Conservation (phyloP, 2,329 filamentous ascomycete species). For the Aspergillus sp. region DNA sequence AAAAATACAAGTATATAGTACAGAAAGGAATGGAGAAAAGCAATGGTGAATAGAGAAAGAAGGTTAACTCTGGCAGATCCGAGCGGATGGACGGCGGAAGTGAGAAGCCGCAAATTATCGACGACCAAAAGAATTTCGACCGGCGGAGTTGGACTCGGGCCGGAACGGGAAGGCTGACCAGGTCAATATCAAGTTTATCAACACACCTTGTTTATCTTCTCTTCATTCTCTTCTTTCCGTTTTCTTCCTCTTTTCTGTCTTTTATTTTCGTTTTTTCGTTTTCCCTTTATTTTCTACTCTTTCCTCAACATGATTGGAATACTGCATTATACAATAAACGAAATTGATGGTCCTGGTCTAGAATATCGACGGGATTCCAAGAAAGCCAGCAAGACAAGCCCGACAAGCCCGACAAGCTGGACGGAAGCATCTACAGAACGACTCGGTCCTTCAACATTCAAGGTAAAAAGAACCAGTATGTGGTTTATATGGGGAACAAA, state of each 20-base stretch:
- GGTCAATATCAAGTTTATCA: background rate
- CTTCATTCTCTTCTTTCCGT: no score
- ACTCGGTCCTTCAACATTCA: conserved; percentile 13
- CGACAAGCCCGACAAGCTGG: conserved; percentile 9
- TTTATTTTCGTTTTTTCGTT: no score
- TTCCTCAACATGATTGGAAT: background rate
- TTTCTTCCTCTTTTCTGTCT: no score
- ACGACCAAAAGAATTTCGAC: conserved; percentile 13
- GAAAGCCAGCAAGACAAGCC: conserved; percentile 7
- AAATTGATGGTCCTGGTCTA: conserved; percentile 14
- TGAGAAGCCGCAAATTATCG: conserved; percentile 7
- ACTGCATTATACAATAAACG: background rate
- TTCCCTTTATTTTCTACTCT: no score
- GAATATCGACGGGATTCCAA: conserved; percentile 10
- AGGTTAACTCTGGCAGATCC: background rate
- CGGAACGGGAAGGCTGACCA: conserved; percentile 15
- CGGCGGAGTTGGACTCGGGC: conserved; percentile 19
- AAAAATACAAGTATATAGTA: background rate
- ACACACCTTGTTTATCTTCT: background rate
- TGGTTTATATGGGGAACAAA: conserved; percentile 23
- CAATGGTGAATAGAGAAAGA: background rate
- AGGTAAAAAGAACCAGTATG: conserved; percentile 16
- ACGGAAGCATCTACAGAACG: conserved; percentile 14
- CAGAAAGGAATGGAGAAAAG: background rate
- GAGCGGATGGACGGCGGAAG: conserved; percentile 3